A percentile compares a stretch with the other conserved stretches of the same genome.
These are phyloP conservation scores for Ceraceosorus bombacis DNA, from an alignment of 1,284 basidiomycete species.

Conservation along the genomic window DNA sequence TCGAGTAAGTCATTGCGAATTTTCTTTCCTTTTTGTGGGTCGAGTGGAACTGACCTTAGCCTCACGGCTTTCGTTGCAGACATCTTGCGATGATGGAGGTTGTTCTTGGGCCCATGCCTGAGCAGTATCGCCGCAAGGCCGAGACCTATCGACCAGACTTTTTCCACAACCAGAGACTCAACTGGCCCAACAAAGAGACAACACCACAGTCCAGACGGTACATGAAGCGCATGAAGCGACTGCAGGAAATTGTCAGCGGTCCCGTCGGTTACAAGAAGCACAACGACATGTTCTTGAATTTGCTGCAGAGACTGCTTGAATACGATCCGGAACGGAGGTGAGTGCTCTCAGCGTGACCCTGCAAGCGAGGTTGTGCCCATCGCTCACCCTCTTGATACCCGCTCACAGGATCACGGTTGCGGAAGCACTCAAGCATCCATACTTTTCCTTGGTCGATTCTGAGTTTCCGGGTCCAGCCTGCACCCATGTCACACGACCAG, in stretches of 20 bases:
- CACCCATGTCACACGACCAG: too few relatives aligned
- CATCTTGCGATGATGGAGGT: constrained; percentile 99
- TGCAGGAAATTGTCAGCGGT: constrained; percentile 74
- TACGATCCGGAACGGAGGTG: constrained; percentile 71
- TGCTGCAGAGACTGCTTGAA: constrained; percentile 75
- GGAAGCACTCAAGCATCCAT: constrained; percentile 43
- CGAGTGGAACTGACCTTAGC: too few relatives aligned
- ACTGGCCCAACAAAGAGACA: constrained; percentile 82
- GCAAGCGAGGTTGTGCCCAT: background rate
- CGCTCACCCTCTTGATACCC: background rate
- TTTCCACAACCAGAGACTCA: constrained; percentile 76
- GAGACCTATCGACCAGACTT: constrained; percentile 72
- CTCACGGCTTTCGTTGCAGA: constrained; percentile 7
- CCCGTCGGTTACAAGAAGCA: constrained; percentile 33
- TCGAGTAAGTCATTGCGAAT: constrained; percentile 55
- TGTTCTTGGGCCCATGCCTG: constrained; percentile 94
- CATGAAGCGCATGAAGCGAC: constrained; percentile 72
- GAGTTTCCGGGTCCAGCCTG: constrained; percentile 27
- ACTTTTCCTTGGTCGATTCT: constrained; percentile 36
- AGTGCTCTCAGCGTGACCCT: background rate
- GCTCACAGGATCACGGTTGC: constrained; percentile 34
- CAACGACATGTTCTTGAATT: constrained; percentile 74
- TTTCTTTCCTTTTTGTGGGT: too few relatives aligned
- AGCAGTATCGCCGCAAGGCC: constrained; percentile 59
- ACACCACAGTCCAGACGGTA: constrained; percentile 86